phyloP scores from a whole-genome alignment of 2,329 filamentous ascomycete species.

The Colletotrichum chrysophilum region DNA sequence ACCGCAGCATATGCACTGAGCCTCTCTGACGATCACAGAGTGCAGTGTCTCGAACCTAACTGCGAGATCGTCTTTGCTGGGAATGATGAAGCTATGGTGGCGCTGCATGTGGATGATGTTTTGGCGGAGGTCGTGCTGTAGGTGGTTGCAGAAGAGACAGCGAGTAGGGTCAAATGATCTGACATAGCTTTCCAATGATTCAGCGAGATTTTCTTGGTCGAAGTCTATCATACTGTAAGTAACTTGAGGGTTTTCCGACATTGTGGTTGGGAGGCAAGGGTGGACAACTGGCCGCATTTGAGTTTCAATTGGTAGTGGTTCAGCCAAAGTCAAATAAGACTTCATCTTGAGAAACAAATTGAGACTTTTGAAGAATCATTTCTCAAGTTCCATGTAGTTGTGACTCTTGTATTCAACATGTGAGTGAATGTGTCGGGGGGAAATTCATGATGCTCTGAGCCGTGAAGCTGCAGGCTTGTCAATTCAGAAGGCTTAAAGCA shows the following conservation, averaged over 20 bases:
- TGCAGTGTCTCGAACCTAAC: constrained; percentile 52
- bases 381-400: neutral
- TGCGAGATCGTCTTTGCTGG: constrained; percentile 38
- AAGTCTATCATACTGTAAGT: accelerated
- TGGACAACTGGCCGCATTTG: neutral
- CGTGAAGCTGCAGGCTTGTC: neutral
- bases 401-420: neutral
- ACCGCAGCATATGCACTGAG: constrained; percentile 56
- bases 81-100: constrained; percentile 50
- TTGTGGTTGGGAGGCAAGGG: accelerated
- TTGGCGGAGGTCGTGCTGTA: constrained; percentile 32
- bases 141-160: constrained; percentile 49
- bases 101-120: constrained; percentile 54
- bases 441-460: neutral
- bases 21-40: constrained; percentile 51
- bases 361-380: neutral
- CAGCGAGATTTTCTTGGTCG: accelerated
- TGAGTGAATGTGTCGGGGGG: neutral
- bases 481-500: neutral
- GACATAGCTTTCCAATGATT: neutral
- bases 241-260: accelerated
- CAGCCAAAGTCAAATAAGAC: accelerated
- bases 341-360: neutral
- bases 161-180: constrained; percentile 29
- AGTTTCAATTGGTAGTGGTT: neutral